A percentile compares a stretch with the other conserved stretches of the same genome.
Evolutionary conservation across 2,329 filamentous ascomycete genomes (phyloP).

Genomic region (Raffaelea ambrosiae): DNA sequence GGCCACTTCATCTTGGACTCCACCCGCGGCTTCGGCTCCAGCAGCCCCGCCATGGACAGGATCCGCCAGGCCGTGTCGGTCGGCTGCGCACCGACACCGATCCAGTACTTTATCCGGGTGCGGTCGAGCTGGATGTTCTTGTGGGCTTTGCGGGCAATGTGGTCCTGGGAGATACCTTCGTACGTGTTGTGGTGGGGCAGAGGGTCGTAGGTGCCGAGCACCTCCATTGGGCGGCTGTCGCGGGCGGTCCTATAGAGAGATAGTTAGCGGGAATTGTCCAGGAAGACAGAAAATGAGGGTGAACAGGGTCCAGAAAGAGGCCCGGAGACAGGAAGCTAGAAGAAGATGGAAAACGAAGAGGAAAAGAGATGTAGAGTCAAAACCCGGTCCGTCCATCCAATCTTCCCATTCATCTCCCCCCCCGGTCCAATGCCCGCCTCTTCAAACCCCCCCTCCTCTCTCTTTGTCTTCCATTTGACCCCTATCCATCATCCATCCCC

Average conservation of each 20-base stretch:
- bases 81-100: slow-evolving; percentile 93
- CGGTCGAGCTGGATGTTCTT: slow-evolving; percentile 89
- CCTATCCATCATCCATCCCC: slow-evolving; percentile 76
- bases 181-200: slow-evolving; percentile 54
- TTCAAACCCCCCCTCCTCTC: no score
- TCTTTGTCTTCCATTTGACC: slow-evolving; percentile 34
- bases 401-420: no score
- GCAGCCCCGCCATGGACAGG: slow-evolving; percentile 1
- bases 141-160: slow-evolving; percentile 56
- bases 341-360: no score
- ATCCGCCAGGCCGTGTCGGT: slow-evolving; percentile 58
- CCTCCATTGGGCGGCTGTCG: slow-evolving; percentile 75
- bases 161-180: slow-evolving; percentile 25
- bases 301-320: no score
- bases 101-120: slow-evolving; percentile 81
- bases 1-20: slow-evolving; percentile 50
- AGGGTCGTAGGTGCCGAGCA: slow-evolving; percentile 72
- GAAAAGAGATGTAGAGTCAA: no score
- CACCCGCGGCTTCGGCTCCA: slow-evolving; percentile 9
- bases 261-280: no score
- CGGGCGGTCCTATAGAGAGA: no score
- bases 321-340: no score
- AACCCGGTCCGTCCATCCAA: no score
- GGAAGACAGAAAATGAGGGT: no score
- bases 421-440: no score